phyloP scores from a whole-genome alignment of 495 filamentous ascomycete genomes.

The Penicillium flavigenum region DNA sequence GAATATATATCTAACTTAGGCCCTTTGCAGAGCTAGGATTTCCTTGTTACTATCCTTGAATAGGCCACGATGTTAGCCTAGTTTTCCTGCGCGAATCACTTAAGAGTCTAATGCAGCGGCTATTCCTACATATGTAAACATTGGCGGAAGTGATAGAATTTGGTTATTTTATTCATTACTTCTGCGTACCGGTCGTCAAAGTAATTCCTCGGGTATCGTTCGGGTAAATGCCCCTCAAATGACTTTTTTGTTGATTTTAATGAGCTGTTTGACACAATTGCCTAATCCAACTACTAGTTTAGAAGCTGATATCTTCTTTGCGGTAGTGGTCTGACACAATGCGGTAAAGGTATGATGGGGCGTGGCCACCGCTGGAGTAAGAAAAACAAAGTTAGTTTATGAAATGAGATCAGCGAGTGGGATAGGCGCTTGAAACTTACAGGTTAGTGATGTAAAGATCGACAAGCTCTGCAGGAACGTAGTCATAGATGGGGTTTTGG shows the following conservation, averaged over 20 bases:
- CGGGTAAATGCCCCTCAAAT: slow-evolving; percentile 9
- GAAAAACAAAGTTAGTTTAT: slow-evolving; percentile 24
- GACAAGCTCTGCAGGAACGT: slow-evolving; percentile 75
- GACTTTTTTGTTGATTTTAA: slow-evolving; percentile 6
- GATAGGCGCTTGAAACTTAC: slow-evolving; percentile 52
- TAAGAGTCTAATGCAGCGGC: not conserved
- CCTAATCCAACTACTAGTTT: slow-evolving; percentile 12
- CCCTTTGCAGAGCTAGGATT: not conserved
- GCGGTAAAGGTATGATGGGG: slow-evolving; percentile 75
- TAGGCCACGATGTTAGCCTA: not conserved
- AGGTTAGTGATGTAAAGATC: slow-evolving; percentile 92
- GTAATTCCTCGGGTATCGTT: slow-evolving; percentile 32
- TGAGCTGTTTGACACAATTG: not conserved
- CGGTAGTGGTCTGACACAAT: slow-evolving; percentile 86
- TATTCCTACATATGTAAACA: not conserved
- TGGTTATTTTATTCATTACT: slow-evolving; percentile 14
- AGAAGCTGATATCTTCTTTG: slow-evolving; percentile 71
- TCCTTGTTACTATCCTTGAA: not conserved
- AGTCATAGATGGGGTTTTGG: slow-evolving; percentile 78
- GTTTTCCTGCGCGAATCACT: too few relatives aligned
- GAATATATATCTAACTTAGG: not conserved
- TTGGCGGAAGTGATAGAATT: not conserved
- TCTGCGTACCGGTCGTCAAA: slow-evolving; percentile 23
- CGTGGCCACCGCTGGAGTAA: slow-evolving; percentile 65
- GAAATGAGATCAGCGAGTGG: not conserved